Evolutionary conservation across 352 stramenopile species (phyloP).

Genomic region (Ophiocytium majus): DNA sequence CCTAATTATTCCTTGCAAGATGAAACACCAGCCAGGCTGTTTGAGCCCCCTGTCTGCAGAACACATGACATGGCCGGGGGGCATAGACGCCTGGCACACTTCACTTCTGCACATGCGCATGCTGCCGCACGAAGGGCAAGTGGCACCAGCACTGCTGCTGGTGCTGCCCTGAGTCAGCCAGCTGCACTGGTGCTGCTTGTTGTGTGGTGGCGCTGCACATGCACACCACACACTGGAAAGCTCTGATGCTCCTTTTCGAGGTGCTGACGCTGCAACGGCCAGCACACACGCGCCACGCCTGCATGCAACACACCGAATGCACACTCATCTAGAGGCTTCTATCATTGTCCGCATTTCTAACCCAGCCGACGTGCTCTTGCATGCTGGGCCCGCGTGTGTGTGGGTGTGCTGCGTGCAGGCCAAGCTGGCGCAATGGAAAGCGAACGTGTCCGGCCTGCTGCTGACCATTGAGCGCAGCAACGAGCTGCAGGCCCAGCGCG

Average conservation of each 20-base stretch:
- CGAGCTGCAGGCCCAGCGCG: conserved; percentile 21
- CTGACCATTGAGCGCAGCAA: conserved; percentile 47
- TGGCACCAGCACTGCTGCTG: background rate
- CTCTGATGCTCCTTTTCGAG: background rate
- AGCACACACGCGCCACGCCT: background rate
- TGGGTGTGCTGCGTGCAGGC: conserved; percentile 18
- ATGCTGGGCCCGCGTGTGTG: background rate
- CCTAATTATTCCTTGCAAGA: conserved; percentile 11
- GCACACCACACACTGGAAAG: too few species aligned
- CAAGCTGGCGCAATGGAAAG: conserved; percentile 47
- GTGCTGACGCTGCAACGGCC: background rate
- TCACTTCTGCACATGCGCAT: background rate
- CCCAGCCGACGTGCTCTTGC: background rate
- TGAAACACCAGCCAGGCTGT: background rate
- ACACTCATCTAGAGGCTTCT: background rate
- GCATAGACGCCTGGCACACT: background rate
- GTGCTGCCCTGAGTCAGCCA: background rate
- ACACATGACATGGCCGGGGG: background rate
- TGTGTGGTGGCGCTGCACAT: too few species aligned
- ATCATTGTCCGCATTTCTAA: too few species aligned
- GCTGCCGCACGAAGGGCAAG: background rate
- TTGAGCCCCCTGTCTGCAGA: background rate
- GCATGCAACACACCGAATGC: background rate
- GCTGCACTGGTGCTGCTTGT: background rate
- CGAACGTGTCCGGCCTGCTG: conserved; percentile 42